Base-by-base conservation (phyloP, 164 flowering plant genomes). In the Magnolia kwangsiensis region DNA sequence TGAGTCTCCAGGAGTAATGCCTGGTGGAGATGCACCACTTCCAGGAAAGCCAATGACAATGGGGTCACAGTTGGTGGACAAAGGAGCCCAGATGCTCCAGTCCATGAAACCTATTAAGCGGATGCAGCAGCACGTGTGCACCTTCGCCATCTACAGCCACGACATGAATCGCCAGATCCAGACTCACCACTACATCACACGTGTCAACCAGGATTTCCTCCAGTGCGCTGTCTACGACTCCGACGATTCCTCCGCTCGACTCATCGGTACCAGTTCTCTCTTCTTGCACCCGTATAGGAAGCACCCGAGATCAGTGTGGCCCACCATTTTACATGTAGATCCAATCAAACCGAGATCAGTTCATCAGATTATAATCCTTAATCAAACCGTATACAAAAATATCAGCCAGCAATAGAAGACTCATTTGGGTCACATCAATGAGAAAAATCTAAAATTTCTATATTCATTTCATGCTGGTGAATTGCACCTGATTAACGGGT, bases 141-240 rank as follows among this genome's bases (percentile, higher is more conserved):
- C 91, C 76, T 93, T 95, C 77, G 91, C 97, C 9, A 19, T 88
- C 50, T 90, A 93, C 76, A 80, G 87, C 82, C 94, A 95, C 74
- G 98, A 95, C 83, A 83, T 92, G 90, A 74, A 78, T 24, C 92
- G 97, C 24, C 97, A 95, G 87, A 91, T 91, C 76, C 92, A 93
- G 88, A 86, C 95, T n/a, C 98, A 95, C 81, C 93, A 91, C 83
- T 90, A 74, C 73, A 78, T 86, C 37, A 37, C 87, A 21, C 86
- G 96, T 0, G 78, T 87, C 83, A 95, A 85, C 84, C 90, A 92
- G 83, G 98, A 95, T 69, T 86, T 95, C 81, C 90, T 92, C 76
- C 98, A 93, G 89, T 90, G 95, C 72, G 92, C 98, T 37, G 97
- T 95, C 71, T 95, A 88, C 72, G 96, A 92, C 71, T 84, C 94